Base-by-base conservation (phyloP, 768 basidiomycete genomes). In the Cantharellus anzutake region DNA sequence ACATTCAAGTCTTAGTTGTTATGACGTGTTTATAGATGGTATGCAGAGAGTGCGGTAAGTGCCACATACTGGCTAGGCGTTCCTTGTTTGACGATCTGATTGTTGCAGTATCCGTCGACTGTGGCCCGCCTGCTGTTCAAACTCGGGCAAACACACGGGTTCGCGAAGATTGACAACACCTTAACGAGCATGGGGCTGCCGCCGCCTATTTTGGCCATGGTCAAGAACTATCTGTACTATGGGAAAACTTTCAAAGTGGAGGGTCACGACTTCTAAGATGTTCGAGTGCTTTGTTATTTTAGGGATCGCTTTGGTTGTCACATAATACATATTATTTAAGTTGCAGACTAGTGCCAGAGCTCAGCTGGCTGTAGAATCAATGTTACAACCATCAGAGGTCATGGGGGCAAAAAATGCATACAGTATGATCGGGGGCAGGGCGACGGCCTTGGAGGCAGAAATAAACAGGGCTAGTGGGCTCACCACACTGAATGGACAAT, bases 121-220 rank as follows among this genome's bases (percentile, higher is more conserved):
- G 89, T 97, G 52, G 89, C 92, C 0, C 81, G 84, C 41, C 80
- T 84, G 61, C 82, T 98, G 66, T 97, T 88, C 80, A 94, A 93
- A 71, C 78, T 99, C 3, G 90, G 92, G 3, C 84, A 84, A 69
- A 80, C 86, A 42, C 91, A 98, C 64, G 96, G 96, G 0, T 86
- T 91, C 65, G 85, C 82, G 62, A 98, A 98, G 73, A 91, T 98
- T 62, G 80, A 83, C 58, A 96, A 89, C 68, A 93, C 93, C 4
- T 71, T 99, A 37, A 71, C 96, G 59, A 94, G 91, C 68, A 93
- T 96, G 87, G 87, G 89, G 2, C 75, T 98, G 4, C 93, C 93
- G 1, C 86, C 90, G 2, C 77, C 85, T 4, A 85, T 96, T 60
- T 74, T 86, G 65, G 91, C 87, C 73, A 86, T 96, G 64, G 91